Conservation (phyloP, 2,329 filamentous ascomycete genomes). For the Cryoendolithus antarcticus region DNA sequence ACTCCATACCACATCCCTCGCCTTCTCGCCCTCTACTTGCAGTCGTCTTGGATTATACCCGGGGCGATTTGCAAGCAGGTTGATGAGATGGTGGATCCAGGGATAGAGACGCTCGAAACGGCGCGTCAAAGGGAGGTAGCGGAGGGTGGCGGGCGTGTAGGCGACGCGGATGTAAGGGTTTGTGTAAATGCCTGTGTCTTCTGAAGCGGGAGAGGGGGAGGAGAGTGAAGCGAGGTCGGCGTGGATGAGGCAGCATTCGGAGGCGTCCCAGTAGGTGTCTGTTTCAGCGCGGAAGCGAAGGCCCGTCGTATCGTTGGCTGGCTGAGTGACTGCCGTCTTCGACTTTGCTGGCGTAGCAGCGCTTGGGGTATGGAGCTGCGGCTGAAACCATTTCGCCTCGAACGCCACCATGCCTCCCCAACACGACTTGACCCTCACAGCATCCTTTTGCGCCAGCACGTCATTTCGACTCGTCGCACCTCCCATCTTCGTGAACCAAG, state of each 20-base stretch:
- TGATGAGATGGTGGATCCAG: slow-evolving; percentile 46
- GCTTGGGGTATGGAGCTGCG: background rate
- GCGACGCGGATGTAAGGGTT: slow-evolving; percentile 65
- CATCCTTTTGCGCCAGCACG: slow-evolving; percentile 48
- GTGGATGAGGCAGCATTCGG: slow-evolving; percentile 37
- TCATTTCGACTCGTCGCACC: slow-evolving; percentile 43
- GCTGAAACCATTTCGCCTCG: slow-evolving; percentile 48
- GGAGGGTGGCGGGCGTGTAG: slow-evolving; percentile 46
- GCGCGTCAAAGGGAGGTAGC: slow-evolving; percentile 47
- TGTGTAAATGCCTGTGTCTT: slow-evolving; percentile 48
- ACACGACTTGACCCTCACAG: slow-evolving; percentile 59
- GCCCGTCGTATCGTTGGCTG: background rate
- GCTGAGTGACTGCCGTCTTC: slow-evolving; percentile 4
- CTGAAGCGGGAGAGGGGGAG: background rate
- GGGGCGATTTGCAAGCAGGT: slow-evolving; percentile 42
- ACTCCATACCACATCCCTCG: slow-evolving; percentile 41
- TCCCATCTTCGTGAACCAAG: slow-evolving; percentile 49
- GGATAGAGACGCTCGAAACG: slow-evolving; percentile 55
- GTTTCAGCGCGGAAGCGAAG: slow-evolving; percentile 31
- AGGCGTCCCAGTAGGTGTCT: slow-evolving; percentile 34
- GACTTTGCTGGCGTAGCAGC: background rate
- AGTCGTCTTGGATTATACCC: slow-evolving; percentile 47
- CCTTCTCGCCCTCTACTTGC: slow-evolving; percentile 45
- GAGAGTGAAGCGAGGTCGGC: slow-evolving; percentile 27
- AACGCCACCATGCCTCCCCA: slow-evolving; percentile 67